Evolutionary conservation across 2,329 filamentous ascomycete species (phyloP).

Genomic region (Diplodia scrobiculata): DNA sequence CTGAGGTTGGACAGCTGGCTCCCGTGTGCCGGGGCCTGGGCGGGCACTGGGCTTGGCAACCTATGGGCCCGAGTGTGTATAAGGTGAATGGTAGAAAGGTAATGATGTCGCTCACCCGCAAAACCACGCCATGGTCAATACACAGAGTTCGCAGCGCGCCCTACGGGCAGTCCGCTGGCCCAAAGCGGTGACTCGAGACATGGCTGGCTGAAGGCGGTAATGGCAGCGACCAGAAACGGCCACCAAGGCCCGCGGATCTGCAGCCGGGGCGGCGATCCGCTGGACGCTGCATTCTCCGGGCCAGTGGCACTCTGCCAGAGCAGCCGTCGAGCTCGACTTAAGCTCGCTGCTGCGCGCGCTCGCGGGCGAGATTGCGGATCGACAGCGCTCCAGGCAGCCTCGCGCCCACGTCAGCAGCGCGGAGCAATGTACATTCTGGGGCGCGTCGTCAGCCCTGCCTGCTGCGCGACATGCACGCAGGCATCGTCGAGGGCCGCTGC

Average conservation of each 20-base stretch:
- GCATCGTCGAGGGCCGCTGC: conserved; percentile 2
- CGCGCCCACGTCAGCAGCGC: conserved; percentile 26
- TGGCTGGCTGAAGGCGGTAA: conserved; percentile 23
- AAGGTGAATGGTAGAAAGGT: neutral
- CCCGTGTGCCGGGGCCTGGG: neutral
- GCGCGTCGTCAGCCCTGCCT: conserved; percentile 23
- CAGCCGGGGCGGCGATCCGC: conserved; percentile 14
- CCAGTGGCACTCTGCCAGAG: conserved; percentile 13
- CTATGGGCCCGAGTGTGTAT: neutral
- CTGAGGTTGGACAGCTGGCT: neutral
- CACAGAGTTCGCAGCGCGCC: neutral
- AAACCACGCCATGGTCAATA: neutral
- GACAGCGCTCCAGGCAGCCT: conserved; percentile 20
- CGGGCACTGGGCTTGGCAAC: neutral
- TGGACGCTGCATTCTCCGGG: conserved; percentile 13
- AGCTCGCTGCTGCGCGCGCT: conserved; percentile 9
- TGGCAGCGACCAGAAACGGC: conserved; percentile 26
- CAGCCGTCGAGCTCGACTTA: neutral
- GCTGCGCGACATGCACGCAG: conserved; percentile 20
- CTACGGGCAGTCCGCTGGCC: neutral
- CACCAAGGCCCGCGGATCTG: conserved; percentile 11
- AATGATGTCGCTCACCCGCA: neutral
- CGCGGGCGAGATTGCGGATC: conserved; percentile 6
- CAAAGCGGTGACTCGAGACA: conserved; percentile 17
- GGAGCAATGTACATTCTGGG: conserved; percentile 20